A percentile compares a stretch with the other conserved stretches of the same genome.
phyloP scores from a whole-genome alignment of 2,329 filamentous ascomycete genomes.

The Colletotrichum sp. region DNA sequence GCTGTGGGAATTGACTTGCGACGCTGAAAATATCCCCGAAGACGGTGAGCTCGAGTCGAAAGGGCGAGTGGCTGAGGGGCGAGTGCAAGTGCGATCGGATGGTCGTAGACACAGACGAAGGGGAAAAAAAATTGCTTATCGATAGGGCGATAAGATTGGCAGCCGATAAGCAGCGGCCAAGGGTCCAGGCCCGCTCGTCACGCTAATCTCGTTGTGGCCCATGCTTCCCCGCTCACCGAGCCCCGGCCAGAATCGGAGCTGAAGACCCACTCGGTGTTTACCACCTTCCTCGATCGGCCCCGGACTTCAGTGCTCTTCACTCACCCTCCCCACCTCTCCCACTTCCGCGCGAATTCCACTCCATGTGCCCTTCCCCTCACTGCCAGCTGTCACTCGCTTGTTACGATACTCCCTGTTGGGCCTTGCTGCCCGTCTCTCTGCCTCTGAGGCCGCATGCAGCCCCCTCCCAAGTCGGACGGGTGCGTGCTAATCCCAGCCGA shows the following conservation, averaged over 20 bases:
- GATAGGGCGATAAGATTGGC: neutral
- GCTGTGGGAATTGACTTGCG: neutral
- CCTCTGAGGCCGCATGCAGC: neutral
- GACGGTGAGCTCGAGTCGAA: neutral
- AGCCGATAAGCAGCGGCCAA: neutral
- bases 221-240: neutral
- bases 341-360: neutral
- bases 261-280: neutral
- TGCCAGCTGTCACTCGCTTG: neutral
- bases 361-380: neutral
- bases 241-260: neutral
- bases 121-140: constrained; percentile 9
- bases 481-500: neutral
- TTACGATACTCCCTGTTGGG: neutral
- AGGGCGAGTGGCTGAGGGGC: neutral
- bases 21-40: neutral
- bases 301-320: neutral
- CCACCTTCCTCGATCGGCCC: neutral
- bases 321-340: neutral
- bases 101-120: neutral
- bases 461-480: neutral
- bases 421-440: neutral
- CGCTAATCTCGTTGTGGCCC: neutral
- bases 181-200: neutral
- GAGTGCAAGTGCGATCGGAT: neutral